Percentiles rank a stretch among this genome's conserved stretches.
phyloP scores from a whole-genome alignment of 306 rosid genomes.

The Carpinus viminea region DNA sequence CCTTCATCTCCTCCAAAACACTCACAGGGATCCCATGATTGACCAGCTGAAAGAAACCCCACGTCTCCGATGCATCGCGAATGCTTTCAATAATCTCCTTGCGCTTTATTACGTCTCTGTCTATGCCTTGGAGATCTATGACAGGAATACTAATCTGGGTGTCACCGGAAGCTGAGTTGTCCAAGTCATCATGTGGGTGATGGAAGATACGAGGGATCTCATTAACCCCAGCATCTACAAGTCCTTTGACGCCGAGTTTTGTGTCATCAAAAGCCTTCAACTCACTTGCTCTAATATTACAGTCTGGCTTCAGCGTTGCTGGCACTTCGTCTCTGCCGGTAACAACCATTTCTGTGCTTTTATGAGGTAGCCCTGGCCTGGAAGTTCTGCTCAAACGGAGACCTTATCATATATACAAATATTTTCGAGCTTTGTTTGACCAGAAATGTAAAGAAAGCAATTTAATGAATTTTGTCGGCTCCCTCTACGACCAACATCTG shows the following conservation, averaged over 20 bases:
- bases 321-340: not conserved
- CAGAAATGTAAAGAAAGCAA: too few relatives aligned
- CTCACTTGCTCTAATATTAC: slow-evolving; percentile 38
- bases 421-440: too few relatives aligned
- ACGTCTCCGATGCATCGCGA: slow-evolving; percentile 37
- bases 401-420: too few relatives aligned
- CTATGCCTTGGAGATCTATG: slow-evolving; percentile 39
- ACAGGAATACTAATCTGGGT: slow-evolving; percentile 34
- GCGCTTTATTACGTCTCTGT: slow-evolving; percentile 10
- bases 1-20: slow-evolving; percentile 38
- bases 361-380: not conserved
- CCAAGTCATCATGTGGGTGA: slow-evolving; percentile 23
- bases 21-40: slow-evolving; percentile 41
- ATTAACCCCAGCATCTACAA: slow-evolving; percentile 58
- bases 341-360: slow-evolving; percentile 7
- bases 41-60: slow-evolving; percentile 49
- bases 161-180: not conserved
- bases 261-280: slow-evolving; percentile 56
- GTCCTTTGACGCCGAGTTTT: slow-evolving; percentile 65
- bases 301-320: not conserved
- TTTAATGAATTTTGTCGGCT: too few relatives aligned
- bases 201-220: slow-evolving; percentile 52
- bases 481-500: too few relatives aligned
- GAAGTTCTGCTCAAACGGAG: not conserved
- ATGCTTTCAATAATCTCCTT: slow-evolving; percentile 23